These are phyloP conservation scores for Globisporangium rhizosaccharum DNA, from an alignment of 352 stramenopile species.

Conservation along the genomic window DNA sequence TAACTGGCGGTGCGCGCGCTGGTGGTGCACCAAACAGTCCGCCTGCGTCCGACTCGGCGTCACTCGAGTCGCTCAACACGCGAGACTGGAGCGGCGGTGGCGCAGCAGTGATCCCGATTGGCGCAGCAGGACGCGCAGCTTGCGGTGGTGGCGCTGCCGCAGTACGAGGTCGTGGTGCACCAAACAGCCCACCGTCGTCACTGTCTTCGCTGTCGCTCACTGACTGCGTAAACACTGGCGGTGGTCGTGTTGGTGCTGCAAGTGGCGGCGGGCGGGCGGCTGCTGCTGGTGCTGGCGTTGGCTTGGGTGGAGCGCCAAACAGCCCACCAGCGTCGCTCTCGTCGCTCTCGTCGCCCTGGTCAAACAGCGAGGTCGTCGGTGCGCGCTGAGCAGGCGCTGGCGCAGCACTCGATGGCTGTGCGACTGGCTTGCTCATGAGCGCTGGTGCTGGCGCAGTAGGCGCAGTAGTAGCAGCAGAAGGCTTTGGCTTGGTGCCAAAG, in stretches of 20 bases:
- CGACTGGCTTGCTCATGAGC: slow-evolving; percentile 1
- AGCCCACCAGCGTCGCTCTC: slow-evolving; percentile 25
- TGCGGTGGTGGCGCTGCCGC: slow-evolving; percentile 7
- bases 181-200: slow-evolving; percentile 38
- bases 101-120: neutral
- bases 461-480: neutral
- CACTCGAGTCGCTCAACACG: slow-evolving; percentile 47
- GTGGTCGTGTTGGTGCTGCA: slow-evolving; percentile 11
- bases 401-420: slow-evolving; percentile 1
- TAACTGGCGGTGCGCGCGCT: slow-evolving; percentile 2
- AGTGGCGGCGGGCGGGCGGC: neutral
- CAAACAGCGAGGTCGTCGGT: slow-evolving; percentile 46
- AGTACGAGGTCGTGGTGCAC: slow-evolving; percentile 17
- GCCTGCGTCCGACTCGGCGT: slow-evolving; percentile 47
- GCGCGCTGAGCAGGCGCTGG: slow-evolving; percentile 15
- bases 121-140: slow-evolving; percentile 8
- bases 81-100: slow-evolving; percentile 21
- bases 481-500: slow-evolving; percentile 8
- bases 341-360: slow-evolving; percentile 28
- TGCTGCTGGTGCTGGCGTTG: slow-evolving; percentile 2
- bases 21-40: slow-evolving; percentile 50
- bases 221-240: slow-evolving; percentile 18
- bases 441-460: neutral
- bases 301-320: slow-evolving; percentile 18
- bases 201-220: slow-evolving; percentile 30